phyloP scores from a whole-genome alignment of 495 filamentous ascomycete genomes.

The Pseudotulostoma volvatum region DNA sequence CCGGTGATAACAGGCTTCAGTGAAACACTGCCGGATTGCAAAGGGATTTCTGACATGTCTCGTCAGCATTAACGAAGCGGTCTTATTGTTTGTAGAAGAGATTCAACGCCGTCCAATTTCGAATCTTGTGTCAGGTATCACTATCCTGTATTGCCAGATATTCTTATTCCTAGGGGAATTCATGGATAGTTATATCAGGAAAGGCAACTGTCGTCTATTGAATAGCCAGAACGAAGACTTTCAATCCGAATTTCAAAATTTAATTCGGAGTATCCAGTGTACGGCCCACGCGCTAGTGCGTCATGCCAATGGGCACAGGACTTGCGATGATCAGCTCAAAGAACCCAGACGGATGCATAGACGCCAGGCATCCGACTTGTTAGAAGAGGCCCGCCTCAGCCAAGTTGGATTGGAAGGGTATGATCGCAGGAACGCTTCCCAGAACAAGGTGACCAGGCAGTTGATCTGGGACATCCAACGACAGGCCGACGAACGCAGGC shows the following conservation, averaged over 20 bases:
- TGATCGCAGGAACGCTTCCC: constrained; percentile 21
- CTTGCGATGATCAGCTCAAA: constrained; percentile 4
- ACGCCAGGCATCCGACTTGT: constrained; percentile 13
- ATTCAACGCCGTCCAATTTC: constrained; percentile 7
- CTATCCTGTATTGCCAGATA: constrained; percentile 26
- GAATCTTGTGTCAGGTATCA: constrained; percentile 16
- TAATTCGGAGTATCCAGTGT: constrained; percentile 22
- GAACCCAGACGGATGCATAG: constrained; percentile 9
- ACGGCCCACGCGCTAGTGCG: constrained; percentile 15
- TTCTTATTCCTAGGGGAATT: constrained; percentile 33
- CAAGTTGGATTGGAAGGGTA: constrained; percentile 24
- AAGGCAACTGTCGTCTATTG: constrained; percentile 25
- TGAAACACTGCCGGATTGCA: constrained; percentile 28
- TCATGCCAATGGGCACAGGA: constrained; percentile 3
- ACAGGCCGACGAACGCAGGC: constrained; percentile 17
- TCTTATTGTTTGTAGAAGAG: constrained; percentile 12
- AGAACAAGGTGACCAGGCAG: constrained; percentile 25
- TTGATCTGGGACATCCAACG: constrained; percentile 30
- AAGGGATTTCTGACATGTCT: constrained; percentile 27
- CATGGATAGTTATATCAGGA: constrained; percentile 32
- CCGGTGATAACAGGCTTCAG: constrained; percentile 30
- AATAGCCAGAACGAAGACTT: constrained; percentile 30
- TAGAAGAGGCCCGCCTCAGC: constrained; percentile 23
- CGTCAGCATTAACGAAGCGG: constrained; percentile 25
- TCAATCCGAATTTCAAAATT: constrained; percentile 24